phyloP scores from a whole-genome alignment of 495 filamentous ascomycete genomes.

The Talaromyces adpressus region DNA sequence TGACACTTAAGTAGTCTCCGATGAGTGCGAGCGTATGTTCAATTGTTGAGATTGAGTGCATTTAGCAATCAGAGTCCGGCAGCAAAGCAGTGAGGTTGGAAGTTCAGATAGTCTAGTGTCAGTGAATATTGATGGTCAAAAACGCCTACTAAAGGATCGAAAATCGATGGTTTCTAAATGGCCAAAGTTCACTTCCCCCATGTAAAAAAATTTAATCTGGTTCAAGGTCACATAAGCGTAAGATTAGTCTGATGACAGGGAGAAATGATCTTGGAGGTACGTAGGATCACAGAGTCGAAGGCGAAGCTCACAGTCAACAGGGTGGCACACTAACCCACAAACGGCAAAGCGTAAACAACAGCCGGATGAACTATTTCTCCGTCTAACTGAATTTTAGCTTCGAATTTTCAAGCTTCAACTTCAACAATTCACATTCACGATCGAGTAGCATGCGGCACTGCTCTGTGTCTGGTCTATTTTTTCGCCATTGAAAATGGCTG shows the following conservation, averaged over 20 bases:
- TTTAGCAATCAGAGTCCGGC: neutral
- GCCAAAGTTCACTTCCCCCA: too few species aligned
- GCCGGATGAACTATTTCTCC: neutral
- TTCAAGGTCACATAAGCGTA: too few species aligned
- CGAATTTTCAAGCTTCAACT: neutral
- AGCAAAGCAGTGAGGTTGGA: too few species aligned
- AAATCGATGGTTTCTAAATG: too few species aligned
- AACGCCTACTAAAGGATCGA: too few species aligned
- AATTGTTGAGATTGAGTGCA: neutral
- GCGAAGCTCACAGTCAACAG: too few species aligned
- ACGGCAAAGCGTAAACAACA: neutral
- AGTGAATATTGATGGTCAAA: too few species aligned
- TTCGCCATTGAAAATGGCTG: neutral
- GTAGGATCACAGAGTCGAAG: too few species aligned
- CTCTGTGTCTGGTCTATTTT: neutral
- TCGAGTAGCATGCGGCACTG: neutral
- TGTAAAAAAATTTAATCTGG: too few species aligned
- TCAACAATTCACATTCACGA: neutral
- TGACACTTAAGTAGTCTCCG: conserved; percentile 32
- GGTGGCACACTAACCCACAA: neutral
- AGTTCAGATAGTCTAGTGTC: neutral
- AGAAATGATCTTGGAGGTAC: too few species aligned
- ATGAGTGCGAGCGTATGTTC: neutral
- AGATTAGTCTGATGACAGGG: too few species aligned
- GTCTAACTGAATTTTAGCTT: neutral